A percentile compares a stretch with the other conserved stretches of the same genome.
Evolutionary conservation across 1,139 yeast species (phyloP).

Genomic region (Blastobotrys persicus): DNA sequence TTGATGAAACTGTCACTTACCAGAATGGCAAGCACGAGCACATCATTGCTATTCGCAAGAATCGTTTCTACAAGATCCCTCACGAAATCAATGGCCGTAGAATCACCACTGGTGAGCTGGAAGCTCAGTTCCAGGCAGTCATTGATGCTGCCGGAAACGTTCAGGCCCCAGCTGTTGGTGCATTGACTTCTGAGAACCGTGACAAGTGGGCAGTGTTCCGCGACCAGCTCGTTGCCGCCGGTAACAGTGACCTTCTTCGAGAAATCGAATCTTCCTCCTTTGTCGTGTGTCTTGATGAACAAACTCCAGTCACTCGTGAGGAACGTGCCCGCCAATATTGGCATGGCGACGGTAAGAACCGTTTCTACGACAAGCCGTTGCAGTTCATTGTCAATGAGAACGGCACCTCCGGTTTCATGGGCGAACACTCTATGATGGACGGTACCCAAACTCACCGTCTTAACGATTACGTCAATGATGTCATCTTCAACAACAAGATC

Average conservation of each 20-base stretch:
- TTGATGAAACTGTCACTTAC: constrained; percentile 36
- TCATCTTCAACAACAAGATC: constrained; percentile 49
- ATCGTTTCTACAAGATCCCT: constrained; percentile 77
- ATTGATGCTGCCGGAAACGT: constrained; percentile 48
- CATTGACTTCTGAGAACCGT: constrained; percentile 80
- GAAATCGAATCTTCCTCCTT: constrained; percentile 77
- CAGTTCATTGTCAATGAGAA: constrained; percentile 80
- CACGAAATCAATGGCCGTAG: constrained; percentile 53
- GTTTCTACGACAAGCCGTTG: constrained; percentile 90
- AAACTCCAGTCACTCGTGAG: constrained; percentile 71
- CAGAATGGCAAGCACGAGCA: constrained; percentile 48
- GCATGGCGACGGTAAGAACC: constrained; percentile 92
- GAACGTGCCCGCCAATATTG: constrained; percentile 85
- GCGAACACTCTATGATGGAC: constrained; percentile 98
- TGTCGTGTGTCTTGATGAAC: constrained; percentile 74
- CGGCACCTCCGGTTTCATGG: constrained; percentile 88
- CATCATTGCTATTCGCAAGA: constrained; percentile 69
- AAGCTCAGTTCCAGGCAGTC: constrained; percentile 60
- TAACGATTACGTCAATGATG: constrained; percentile 70
- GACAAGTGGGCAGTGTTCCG: constrained; percentile 74
- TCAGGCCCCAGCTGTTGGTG: constrained; percentile 63
- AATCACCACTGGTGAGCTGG: constrained; percentile 60
- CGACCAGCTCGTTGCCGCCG: constrained; percentile 48
- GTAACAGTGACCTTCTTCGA: constrained; percentile 56
- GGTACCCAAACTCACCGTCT: constrained; percentile 93